Percentiles rank a stretch among this genome's conserved stretches.
These are phyloP conservation scores for Scheffersomyces lignicola DNA, from an alignment of 1,139 yeast species.

Conservation along the genomic window DNA sequence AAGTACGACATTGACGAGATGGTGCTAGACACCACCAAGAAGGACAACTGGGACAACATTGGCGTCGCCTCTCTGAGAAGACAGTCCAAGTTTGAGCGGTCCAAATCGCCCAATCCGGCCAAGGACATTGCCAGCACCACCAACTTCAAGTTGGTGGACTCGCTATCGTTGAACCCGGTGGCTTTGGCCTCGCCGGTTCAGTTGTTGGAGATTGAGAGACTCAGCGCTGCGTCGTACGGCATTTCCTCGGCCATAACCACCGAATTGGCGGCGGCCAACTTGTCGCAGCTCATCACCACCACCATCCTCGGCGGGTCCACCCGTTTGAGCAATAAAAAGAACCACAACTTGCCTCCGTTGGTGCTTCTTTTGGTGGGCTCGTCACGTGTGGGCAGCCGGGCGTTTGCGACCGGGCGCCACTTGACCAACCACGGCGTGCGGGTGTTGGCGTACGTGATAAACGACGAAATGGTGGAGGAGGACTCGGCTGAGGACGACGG, in stretches of 20 bases:
- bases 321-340: constrained; percentile 53
- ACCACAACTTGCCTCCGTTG: constrained; percentile 79
- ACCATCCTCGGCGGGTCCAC: constrained; percentile 68
- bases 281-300: constrained; percentile 56
- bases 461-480: constrained; percentile 26
- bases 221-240: constrained; percentile 55
- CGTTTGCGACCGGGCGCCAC: constrained; percentile 79
- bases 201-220: constrained; percentile 72
- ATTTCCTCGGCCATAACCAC: constrained; percentile 48
- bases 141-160: constrained; percentile 20
- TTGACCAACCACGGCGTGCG: constrained; percentile 73
- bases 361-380: constrained; percentile 73
- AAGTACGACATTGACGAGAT: constrained; percentile 72
- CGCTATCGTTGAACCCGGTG: constrained; percentile 27
- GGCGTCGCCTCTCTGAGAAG: constrained; percentile 19
- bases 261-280: constrained; percentile 75
- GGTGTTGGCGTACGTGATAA: constrained; percentile 57
- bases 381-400: constrained; percentile 72
- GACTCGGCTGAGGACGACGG: constrained; percentile 18
- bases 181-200: constrained; percentile 82
- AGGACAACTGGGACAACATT: constrained; percentile 59
- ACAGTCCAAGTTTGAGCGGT: constrained; percentile 3
- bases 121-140: constrained; percentile 9
- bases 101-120: constrained; percentile 4
- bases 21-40: constrained; percentile 54